Evolutionary conservation across 2,329 filamentous ascomycete genomes (phyloP).

Genomic region (Neocatenulostroma microsporum): DNA sequence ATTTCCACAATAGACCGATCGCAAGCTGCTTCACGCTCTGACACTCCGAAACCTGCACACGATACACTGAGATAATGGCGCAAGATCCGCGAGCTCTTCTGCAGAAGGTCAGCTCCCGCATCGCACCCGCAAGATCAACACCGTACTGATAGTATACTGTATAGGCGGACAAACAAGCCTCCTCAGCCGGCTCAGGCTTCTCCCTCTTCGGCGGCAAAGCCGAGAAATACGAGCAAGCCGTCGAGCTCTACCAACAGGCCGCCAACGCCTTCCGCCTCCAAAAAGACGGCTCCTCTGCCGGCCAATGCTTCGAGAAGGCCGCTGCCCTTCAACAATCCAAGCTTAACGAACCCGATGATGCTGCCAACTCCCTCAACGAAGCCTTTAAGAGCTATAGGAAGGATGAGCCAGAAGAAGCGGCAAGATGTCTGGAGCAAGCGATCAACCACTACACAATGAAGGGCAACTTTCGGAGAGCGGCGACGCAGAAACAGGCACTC

Average conservation of each 20-base stretch:
- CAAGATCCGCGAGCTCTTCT: constrained; percentile 71
- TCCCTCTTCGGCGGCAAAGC: constrained; percentile 79
- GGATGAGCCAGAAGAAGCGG: constrained; percentile 73
- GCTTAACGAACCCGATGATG: constrained; percentile 86
- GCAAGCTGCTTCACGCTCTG: no score
- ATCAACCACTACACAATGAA: constrained; percentile 81
- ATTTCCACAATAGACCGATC: no score
- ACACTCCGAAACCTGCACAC: no score
- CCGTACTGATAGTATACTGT: constrained; percentile 1
- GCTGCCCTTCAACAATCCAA: constrained; percentile 72
- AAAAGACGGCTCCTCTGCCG: constrained; percentile 77
- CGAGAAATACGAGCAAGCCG: constrained; percentile 85
- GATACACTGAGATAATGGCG: constrained; percentile 55
- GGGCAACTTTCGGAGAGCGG: constrained; percentile 85
- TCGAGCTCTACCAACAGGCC: constrained; percentile 78
- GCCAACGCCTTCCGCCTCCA: constrained; percentile 88
- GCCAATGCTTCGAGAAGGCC: constrained; percentile 74
- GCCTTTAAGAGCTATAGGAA: constrained; percentile 94
- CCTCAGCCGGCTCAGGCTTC: constrained; percentile 71
- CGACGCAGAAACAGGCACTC: constrained; percentile 80
- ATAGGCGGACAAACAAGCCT: constrained; percentile 78
- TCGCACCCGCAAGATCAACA: constrained; percentile 12
- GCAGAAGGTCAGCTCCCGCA: constrained; percentile 55
- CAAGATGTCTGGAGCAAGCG: constrained; percentile 67
- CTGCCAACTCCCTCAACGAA: constrained; percentile 78